Base-by-base conservation (phyloP, 306 rosid species). In the Malus sylvestris region DNA sequence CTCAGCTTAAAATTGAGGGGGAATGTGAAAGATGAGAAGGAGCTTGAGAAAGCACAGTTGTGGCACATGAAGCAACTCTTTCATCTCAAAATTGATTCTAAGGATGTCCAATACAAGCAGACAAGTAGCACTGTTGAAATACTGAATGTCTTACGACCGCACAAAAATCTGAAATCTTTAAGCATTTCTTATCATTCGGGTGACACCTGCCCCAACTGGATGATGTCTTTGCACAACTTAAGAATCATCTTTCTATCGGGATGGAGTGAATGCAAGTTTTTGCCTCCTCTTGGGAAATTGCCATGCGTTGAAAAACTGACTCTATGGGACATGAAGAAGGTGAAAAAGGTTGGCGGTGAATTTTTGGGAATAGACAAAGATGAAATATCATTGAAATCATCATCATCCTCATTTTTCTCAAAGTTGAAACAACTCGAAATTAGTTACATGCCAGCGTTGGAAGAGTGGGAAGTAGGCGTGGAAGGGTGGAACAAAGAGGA, bases 231-330 rank as follows among this genome's bases (percentile, higher is more conserved):
- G 10, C 33, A 23, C n/a, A 6, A 15, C 27, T 68, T 68, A 10
- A 68, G 58, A 27, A 27, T 6, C 19, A 33, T 68, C 29, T 0
- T 2, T 45, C 73, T 45, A 14, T 5, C 0, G 1, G 14, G 4
- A 13, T 68, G 40, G 35, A 7, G 5, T 4, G 27, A 44, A 0
- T 51, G 72, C 42, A 52, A 51, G 67, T 5, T 4, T 27, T 65
- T 75, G 29, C 66, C 66, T 22, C 57, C 79, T 35, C 14, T 76
- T 35, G 65, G 73, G 49, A 35, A 22, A 10, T 70, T 67, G 51
- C 20, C 38, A 0, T 23, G 42, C 12, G 57, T 76, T 38, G 73
- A 67, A 51, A 20, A 7, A 10, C 67, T 67, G 23, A 4, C 4
- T 19, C 33, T 33, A 8, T 0, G 1, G 0, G 8, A 16, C 1